These are phyloP conservation scores for Gossypium davidsonii DNA, from an alignment of 441 rosid genomes.

Conservation along the genomic window DNA sequence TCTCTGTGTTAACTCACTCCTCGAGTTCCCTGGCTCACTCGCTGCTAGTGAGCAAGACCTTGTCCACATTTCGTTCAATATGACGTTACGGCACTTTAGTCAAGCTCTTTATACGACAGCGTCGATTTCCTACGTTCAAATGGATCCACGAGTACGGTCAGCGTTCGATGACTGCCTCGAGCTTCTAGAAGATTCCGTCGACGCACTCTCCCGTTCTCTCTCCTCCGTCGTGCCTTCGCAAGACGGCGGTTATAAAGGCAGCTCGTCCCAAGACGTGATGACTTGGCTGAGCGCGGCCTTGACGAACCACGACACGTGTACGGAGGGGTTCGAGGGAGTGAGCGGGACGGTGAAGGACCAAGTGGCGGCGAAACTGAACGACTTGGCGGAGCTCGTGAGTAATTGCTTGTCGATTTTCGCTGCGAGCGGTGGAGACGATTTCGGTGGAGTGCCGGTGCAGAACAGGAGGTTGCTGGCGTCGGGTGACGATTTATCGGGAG, in stretches of 20 bases:
- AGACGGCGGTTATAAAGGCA: conserved; percentile 13
- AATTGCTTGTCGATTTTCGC: conserved; percentile 71
- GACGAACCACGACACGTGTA: conserved; percentile 89
- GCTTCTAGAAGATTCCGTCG: conserved; percentile 76
- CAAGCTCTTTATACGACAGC: conserved; percentile 63
- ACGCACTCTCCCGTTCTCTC: conserved; percentile 64
- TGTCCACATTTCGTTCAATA: conserved; percentile 83
- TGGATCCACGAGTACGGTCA: conserved; percentile 57
- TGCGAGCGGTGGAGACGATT: conserved; percentile 40
- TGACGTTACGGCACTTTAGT: conserved; percentile 68
- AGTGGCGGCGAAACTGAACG: conserved; percentile 40
- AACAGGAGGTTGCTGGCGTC: conserved; percentile 45
- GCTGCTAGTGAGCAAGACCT: conserved; percentile 59
- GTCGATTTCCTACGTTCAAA: conserved; percentile 38
- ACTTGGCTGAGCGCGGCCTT: conserved; percentile 95
- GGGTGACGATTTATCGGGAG: conserved; percentile 9
- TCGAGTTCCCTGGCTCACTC: conserved; percentile 55
- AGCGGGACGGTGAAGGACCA: conserved; percentile 59
- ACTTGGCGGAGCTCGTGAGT: conserved; percentile 79
- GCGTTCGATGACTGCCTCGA: conserved; percentile 87
- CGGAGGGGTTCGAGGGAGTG: conserved; percentile 61
- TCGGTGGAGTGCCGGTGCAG: conserved; percentile 74
- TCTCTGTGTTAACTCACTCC: conserved; percentile 66
- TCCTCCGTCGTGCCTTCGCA: conserved; percentile 28
- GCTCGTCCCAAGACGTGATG: conserved; percentile 51